phyloP scores from a whole-genome alignment of 2,329 filamentous ascomycete genomes.

The Talaromyces amestolkiae region DNA sequence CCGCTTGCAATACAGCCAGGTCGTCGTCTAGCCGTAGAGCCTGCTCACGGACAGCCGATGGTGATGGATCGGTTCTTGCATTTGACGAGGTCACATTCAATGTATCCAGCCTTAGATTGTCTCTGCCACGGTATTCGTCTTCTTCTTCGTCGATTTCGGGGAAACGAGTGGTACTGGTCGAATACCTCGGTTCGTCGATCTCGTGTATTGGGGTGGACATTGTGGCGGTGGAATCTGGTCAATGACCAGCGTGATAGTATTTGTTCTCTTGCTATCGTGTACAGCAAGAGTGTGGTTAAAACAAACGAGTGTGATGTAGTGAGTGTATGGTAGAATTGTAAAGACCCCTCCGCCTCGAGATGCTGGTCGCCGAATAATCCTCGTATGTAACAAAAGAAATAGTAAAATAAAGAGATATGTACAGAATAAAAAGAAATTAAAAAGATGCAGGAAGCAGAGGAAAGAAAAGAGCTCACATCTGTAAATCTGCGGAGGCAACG shows the following conservation, averaged over 20 bases:
- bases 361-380: not conserved
- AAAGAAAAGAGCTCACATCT: not conserved
- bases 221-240: not conserved
- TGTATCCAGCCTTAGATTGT: slow-evolving; percentile 10
- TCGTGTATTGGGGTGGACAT: slow-evolving; percentile 18
- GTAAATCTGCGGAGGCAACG: not conserved
- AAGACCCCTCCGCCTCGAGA: not conserved
- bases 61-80: slow-evolving; percentile 40
- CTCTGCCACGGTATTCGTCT: not conserved
- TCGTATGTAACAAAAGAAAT: not conserved
- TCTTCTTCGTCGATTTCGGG: not conserved
- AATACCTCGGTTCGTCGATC: slow-evolving; percentile 15
- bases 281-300: not conserved
- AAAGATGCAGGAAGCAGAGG: not conserved
- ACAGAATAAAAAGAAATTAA: too few relatives aligned
- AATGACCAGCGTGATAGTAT: not conserved
- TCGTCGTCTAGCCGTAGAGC: slow-evolving; percentile 64
- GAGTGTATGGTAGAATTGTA: not conserved
- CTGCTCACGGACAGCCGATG: slow-evolving; percentile 59
- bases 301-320: not conserved
- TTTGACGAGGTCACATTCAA: not conserved
- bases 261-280: not conserved
- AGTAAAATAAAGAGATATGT: not conserved
- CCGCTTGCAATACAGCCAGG: slow-evolving; percentile 62
- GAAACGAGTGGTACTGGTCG: not conserved